Conservation (phyloP, 257 asterid genomes). For the Sherardia arvensis region DNA sequence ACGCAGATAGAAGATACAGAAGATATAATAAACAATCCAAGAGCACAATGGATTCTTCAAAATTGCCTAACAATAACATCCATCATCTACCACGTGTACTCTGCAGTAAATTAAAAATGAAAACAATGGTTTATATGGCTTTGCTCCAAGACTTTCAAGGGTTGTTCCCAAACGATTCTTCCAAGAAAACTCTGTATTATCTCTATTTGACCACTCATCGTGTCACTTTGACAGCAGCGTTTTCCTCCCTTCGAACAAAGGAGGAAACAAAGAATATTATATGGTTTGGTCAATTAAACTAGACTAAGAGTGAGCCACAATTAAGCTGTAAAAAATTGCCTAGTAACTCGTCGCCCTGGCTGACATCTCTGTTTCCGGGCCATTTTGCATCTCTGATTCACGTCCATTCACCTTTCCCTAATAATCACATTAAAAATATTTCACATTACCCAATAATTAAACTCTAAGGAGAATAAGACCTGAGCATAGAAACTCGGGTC, state of each 20-base stretch:
- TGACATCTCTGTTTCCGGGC: conserved; percentile 42
- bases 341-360: conserved; percentile 72
- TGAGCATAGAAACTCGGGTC: neutral
- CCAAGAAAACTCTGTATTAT: no score
- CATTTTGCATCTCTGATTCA: conserved; percentile 38
- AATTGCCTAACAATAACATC: no score
- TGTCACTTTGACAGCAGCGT: no score
- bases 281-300: neutral
- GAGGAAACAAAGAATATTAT: neutral
- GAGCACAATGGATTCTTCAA: no score
- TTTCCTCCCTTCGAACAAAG: neutral
- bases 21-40: no score
- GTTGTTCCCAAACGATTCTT: no score
- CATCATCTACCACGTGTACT: neutral
- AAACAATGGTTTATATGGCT: neutral
- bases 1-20: no score
- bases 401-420: conserved; percentile 35
- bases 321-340: conserved; percentile 9
- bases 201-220: no score
- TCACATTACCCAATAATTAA: neutral
- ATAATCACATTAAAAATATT: neutral
- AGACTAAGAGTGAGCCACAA: neutral
- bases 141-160: neutral
- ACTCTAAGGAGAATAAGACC: neutral
- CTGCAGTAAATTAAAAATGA: neutral